phyloP scores from a whole-genome alignment of 148 eudicot genomes.

The Tetragonia tetragonoides region DNA sequence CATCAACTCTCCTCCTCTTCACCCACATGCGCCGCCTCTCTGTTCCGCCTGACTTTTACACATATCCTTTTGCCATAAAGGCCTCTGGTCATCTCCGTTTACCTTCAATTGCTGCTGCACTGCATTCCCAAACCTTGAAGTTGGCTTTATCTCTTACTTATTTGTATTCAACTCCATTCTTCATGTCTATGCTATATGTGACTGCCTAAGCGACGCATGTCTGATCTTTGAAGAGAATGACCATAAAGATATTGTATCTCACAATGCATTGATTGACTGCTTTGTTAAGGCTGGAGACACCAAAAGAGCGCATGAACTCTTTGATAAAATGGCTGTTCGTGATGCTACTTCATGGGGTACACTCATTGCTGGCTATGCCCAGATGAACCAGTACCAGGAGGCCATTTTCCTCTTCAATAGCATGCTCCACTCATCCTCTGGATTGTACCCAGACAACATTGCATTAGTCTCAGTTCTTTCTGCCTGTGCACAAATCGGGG shows the following conservation, averaged over 20 bases:
- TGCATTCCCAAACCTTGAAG: constrained; percentile 56
- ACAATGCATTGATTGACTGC: constrained; percentile 70
- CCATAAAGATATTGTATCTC: constrained; percentile 56
- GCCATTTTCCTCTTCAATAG: constrained; percentile 56
- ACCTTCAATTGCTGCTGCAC: constrained; percentile 29
- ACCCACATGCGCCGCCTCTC: constrained; percentile 51
- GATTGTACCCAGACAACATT: constrained; percentile 47
- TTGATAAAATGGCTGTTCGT: constrained; percentile 58
- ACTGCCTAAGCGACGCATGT: constrained; percentile 35
- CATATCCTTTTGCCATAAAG: constrained; percentile 76
- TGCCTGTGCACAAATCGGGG: constrained; percentile 74
- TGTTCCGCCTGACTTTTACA: constrained; percentile 58
- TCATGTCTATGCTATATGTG: constrained; percentile 35
- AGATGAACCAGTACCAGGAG: constrained; percentile 44
- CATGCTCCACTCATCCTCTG: constrained; percentile 36
- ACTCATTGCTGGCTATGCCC: constrained; percentile 68
- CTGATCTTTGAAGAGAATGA: constrained; percentile 54
- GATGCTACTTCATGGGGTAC: constrained; percentile 85
- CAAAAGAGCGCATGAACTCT: constrained; percentile 46
- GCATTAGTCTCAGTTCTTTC: constrained; percentile 71
- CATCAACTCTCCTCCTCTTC: constrained; percentile 43
- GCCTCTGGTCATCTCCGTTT: constrained; percentile 45
- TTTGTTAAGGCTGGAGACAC: constrained; percentile 61
- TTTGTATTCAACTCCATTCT: constrained; percentile 63
- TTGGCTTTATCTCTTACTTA: constrained; percentile 52